Conservation (phyloP, 208 protist species). For the Acanthamoeba lenticulata region DNA sequence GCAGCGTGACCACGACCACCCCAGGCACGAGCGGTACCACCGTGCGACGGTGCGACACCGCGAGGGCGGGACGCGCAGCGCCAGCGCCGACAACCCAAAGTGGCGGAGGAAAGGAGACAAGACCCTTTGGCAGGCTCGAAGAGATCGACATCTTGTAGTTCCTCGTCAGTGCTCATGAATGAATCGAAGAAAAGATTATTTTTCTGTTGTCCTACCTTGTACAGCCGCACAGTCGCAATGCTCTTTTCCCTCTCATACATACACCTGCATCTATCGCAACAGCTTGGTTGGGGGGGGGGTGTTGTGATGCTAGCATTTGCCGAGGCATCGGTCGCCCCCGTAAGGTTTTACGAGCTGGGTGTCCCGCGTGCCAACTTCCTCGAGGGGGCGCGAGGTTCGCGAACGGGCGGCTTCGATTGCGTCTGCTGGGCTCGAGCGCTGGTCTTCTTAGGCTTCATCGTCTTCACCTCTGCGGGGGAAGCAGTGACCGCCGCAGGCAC, state of each 20-base stretch:
- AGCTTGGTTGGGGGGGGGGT: neutral
- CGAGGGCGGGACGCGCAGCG: neutral
- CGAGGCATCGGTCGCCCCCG: neutral
- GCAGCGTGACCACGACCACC: neutral
- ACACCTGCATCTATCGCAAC: no score
- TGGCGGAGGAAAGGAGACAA: neutral
- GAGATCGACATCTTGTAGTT: constrained; percentile 10
- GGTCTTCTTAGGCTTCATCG: neutral
- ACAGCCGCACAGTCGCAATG: no score
- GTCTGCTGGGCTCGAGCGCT: neutral
- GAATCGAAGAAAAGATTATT: neutral
- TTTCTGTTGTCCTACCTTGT: no score
- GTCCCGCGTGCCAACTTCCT: neutral
- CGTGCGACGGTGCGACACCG: neutral
- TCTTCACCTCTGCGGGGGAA: neutral
- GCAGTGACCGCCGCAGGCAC: neutral
- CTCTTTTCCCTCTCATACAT: no score
- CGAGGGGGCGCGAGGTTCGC: neutral
- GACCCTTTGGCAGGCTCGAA: neutral
- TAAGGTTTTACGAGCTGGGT: neutral
- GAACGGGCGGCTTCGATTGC: neutral
- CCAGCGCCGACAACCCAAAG: neutral
- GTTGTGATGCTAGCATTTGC: no score
- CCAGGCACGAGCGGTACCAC: neutral
- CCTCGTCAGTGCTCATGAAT: no score